Conservation (phyloP, 257 asterid species). For the Scutellaria minor region DNA sequence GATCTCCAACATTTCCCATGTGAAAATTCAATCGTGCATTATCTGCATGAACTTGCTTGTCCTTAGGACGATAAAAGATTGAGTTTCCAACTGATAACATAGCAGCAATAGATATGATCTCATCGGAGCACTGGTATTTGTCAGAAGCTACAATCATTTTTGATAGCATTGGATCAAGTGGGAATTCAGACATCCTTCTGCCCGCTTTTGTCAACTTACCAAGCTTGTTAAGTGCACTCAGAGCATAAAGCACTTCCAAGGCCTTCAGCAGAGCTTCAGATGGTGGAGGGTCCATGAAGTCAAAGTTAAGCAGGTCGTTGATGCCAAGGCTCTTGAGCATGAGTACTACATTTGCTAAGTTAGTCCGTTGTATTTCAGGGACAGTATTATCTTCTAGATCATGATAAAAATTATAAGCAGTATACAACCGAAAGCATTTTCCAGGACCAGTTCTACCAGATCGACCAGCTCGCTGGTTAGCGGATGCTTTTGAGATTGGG, state of each 20-base stretch:
- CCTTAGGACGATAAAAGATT: conserved; percentile 91
- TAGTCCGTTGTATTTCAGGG: conserved; percentile 95
- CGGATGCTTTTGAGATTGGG: conserved; percentile 95
- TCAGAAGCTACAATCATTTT: conserved; percentile 96
- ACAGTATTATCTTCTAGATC: conserved; percentile 93
- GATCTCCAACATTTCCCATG: conserved; percentile 97
- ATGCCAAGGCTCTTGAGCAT: conserved; percentile 95
- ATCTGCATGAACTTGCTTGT: conserved; percentile 94
- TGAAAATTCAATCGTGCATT: conserved; percentile 91
- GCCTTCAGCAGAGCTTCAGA: conserved; percentile 94
- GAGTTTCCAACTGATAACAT: conserved; percentile 95
- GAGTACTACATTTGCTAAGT: conserved; percentile 88
- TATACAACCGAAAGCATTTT: conserved; percentile 83
- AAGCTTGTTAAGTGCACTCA: conserved; percentile 85
- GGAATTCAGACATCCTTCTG: conserved; percentile 96
- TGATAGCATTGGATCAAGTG: conserved; percentile 93
- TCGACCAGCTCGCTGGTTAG: conserved; percentile 95
- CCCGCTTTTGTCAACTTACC: conserved; percentile 91
- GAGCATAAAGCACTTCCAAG: conserved; percentile 81
- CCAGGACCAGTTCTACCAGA: conserved; percentile 99
- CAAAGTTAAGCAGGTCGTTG: conserved; percentile 83
- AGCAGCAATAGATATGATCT: conserved; percentile 87
- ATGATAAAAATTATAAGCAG: conserved; percentile 68
- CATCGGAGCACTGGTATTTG: conserved; percentile 81
- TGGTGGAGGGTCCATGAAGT: conserved; percentile 98